phyloP scores from a whole-genome alignment of 2,329 filamentous ascomycete genomes.

The Colletotrichum chrysophilum region DNA sequence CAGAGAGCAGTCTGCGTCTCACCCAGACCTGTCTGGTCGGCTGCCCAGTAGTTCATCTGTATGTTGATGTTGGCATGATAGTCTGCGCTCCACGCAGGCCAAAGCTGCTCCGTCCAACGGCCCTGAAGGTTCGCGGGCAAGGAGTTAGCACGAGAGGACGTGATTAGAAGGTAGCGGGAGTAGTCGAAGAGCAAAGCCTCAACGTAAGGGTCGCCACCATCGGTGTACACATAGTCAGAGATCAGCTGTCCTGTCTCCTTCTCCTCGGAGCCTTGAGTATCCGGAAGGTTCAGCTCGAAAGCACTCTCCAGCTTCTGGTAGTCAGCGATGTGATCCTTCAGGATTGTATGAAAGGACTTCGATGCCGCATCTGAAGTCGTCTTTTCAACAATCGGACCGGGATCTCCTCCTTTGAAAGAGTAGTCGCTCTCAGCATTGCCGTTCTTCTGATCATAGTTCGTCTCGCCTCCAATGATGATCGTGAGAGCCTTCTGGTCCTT shows the following conservation, averaged over 20 bases:
- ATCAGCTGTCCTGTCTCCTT: constrained; percentile 46
- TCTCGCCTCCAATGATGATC: constrained; percentile 49
- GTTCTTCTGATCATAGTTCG: constrained; percentile 55
- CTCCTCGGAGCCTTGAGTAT: constrained; percentile 42
- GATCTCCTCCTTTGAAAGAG: constrained; percentile 54
- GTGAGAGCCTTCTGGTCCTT: constrained; percentile 29
- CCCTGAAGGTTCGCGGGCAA: constrained; percentile 64
- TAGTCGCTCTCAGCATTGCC: constrained; percentile 48
- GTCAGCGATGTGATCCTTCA: constrained; percentile 42
- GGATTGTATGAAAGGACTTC: constrained; percentile 36
- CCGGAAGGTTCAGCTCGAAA: constrained; percentile 51
- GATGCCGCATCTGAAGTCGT: constrained; percentile 34
- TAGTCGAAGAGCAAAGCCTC: constrained; percentile 60
- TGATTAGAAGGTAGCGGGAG: constrained; percentile 58
- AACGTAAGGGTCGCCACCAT: constrained; percentile 53
- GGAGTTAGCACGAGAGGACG: constrained; percentile 53
- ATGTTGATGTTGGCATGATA: constrained; percentile 66
- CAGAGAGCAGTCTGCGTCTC: constrained; percentile 51
- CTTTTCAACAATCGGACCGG: constrained; percentile 39
- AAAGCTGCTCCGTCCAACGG: constrained; percentile 54
- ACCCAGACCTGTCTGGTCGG: constrained; percentile 56
- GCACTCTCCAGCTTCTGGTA: constrained; percentile 40
- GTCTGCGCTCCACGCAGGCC: constrained; percentile 50
- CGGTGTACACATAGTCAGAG: constrained; percentile 31
- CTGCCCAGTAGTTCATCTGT: constrained; percentile 66